Evolutionary conservation across 768 basidiomycete species (phyloP).

Genomic region (Daedaleopsis nitida): DNA sequence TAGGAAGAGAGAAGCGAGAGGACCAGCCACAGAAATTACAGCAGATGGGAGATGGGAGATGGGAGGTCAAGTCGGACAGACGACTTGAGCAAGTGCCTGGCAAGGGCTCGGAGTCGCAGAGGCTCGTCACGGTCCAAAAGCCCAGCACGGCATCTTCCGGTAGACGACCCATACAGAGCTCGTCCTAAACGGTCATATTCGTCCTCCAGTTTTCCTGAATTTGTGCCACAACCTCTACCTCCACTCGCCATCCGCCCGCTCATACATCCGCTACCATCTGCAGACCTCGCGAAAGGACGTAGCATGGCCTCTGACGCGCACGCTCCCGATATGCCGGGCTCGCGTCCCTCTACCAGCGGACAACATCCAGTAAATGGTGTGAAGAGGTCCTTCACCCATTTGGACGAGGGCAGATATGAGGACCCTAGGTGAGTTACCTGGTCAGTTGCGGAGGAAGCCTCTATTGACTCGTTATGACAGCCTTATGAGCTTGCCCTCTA

Average conservation of each 20-base stretch:
- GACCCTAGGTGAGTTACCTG: constrained; percentile 26
- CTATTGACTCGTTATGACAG: constrained; percentile 5
- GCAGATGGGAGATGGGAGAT: not conserved
- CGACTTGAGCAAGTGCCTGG: not conserved
- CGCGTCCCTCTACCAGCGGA: constrained; percentile 25
- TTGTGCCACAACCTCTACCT: too few relatives aligned
- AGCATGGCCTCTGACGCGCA: constrained; percentile 14
- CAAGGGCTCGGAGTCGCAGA: not conserved
- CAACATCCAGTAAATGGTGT: constrained; percentile 22
- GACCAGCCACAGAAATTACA: not conserved
- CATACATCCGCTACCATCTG: not conserved
- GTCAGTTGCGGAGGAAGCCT: not conserved
- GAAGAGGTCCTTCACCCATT: constrained; percentile 15
- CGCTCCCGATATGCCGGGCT: constrained; percentile 17
- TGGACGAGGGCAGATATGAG: constrained; percentile 28
- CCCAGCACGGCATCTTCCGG: too few relatives aligned
- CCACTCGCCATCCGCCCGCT: not conserved
- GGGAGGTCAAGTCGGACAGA: not conserved
- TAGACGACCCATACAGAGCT: too few relatives aligned
- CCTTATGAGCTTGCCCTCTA: constrained; percentile 38
- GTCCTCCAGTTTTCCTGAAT: constrained; percentile 2
- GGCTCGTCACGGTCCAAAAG: too few relatives aligned
- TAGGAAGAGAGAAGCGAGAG: not conserved
- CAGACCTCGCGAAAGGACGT: not conserved
- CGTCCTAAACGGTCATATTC: not conserved